Percentiles rank a stretch among this genome's conserved stretches.
Conservation (phyloP, 75 land plant species). For the Sequoiadendron giganteum region DNA sequence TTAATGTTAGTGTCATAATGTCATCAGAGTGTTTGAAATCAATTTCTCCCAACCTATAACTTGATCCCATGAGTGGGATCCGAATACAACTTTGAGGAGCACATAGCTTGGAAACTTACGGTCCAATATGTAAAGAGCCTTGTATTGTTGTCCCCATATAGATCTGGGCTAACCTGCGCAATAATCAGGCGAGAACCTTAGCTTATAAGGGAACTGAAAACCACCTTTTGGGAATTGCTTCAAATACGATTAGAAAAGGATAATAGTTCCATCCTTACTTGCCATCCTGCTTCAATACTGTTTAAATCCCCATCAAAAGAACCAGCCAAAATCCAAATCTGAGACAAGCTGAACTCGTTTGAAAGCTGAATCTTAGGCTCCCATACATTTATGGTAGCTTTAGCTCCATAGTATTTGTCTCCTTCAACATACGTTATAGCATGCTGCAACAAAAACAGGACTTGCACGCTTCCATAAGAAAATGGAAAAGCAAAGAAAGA, state of each 20-base stretch:
- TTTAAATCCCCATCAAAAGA: conserved; percentile 43
- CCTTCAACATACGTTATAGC: conserved; percentile 81
- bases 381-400: conserved; percentile 66
- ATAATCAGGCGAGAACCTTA: not conserved
- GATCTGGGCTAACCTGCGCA: conserved; percentile 87
- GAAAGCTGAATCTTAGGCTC: conserved; percentile 49
- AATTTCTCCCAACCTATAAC: not conserved
- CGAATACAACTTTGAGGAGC: not conserved
- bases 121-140: conserved; percentile 96
- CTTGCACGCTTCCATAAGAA: not conserved
- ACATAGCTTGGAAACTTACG: conserved; percentile 35
- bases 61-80: not conserved
- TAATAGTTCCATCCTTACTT: conserved; percentile 25
- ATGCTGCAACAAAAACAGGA: conserved; percentile 46
- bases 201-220: not conserved
- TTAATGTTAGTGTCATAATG: not conserved
- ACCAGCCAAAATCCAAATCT: conserved; percentile 51
- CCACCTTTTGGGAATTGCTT: not conserved
- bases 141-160: conserved; percentile 93
- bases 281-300: conserved; percentile 76
- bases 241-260: not conserved
- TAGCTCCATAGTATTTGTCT: conserved; percentile 61
- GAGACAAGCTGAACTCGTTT: conserved; percentile 62
- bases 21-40: not conserved
- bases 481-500: not conserved